A percentile compares a stretch with the other conserved stretches of the same genome.
Evolutionary conservation across 1,284 basidiomycete species (phyloP).

Genomic region (Rhodotorula sp.): DNA sequence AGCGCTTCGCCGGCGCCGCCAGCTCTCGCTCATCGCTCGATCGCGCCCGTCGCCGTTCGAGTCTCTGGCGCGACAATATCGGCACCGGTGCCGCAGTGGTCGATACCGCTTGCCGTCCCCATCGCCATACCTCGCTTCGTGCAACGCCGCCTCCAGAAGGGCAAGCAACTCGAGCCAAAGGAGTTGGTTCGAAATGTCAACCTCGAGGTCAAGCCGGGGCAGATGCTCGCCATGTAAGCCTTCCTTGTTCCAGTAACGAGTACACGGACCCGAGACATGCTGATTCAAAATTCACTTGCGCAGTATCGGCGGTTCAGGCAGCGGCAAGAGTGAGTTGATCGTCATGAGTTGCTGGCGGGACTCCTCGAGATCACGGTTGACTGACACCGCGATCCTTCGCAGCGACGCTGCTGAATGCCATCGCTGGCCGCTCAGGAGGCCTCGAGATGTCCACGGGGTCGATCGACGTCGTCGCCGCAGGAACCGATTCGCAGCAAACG

Average conservation of each 20-base stretch:
- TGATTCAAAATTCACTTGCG: neutral
- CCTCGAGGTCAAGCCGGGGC: slow-evolving; percentile 27
- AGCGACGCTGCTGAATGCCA: slow-evolving; percentile 28
- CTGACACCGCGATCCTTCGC: too few relatives aligned
- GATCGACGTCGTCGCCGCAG: slow-evolving; percentile 10
- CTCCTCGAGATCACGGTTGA: too few relatives aligned
- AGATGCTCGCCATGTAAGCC: slow-evolving; percentile 37
- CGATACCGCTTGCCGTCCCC: slow-evolving; percentile 32
- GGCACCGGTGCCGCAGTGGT: slow-evolving; percentile 19
- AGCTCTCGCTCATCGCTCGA: slow-evolving; percentile 3
- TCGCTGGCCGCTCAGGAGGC: slow-evolving; percentile 22
- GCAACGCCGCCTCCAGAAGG: slow-evolving; percentile 1
- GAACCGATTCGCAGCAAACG: neutral
- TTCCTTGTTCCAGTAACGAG: too few relatives aligned
- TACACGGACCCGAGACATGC: neutral
- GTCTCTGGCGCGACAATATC: slow-evolving; percentile 17
- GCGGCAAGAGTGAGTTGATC: slow-evolving; percentile 25
- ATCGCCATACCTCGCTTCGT: slow-evolving; percentile 29
- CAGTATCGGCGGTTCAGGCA: slow-evolving; percentile 29
- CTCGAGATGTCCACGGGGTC: slow-evolving; percentile 21
- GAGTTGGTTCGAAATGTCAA: slow-evolving; percentile 18
- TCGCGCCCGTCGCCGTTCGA: slow-evolving; percentile 4
- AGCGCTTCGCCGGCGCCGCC: neutral
- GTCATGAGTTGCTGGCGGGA: neutral
- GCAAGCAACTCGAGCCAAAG: slow-evolving; percentile 1